Evolutionary conservation across 208 protist genomes (phyloP), one percentile per base, ranked within the genome.

Genomic region (Angomonas ambiguus): DNA sequence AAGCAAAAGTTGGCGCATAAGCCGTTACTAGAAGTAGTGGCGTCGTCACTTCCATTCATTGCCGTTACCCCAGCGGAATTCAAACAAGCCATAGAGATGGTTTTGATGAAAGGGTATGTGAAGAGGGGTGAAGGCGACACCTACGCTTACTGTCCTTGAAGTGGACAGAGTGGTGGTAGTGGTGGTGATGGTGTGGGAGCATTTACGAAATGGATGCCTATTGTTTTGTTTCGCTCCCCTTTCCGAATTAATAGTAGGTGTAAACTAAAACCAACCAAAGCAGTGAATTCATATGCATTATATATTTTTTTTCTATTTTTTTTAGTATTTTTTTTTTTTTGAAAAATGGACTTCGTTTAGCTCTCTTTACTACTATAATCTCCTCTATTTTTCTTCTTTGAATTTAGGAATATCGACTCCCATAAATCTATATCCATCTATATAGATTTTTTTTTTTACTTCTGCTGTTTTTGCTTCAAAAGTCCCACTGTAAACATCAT

Each of bases 401-500:
- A 48, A n/a, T n/a, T n/a, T n/a, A n/a, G n/a, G n/a, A n/a, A n/a
- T n/a, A n/a, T n/a, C n/a, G n/a, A n/a, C n/a, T n/a, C n/a, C 38
- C 38, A 53, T 11, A 53, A 30, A 53, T 11, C 22, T 11, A 11
- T 11, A 53, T 11, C 22, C 11, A 53, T 11, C 22, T 11, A 53
- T 11, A 53, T 11, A 53, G 10, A 18, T 11, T 53, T 30, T 53
- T 30, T 11, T 30, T 53, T 30, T 6, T 48, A 18, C 11, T 48
- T 48, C 13, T 48, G 38, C 18, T 48, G 38, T 48, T 48, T 48
- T 48, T n/a, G 1, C 62, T 59, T 5, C 65, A 67, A 49, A 49
- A 77, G 32, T 60, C 32, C 1, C 65, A 61, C 31, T 41, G 13
- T 2, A 28, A 38, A 53, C 45, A 70, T 41, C 27, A 70, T n/a